phyloP scores from a whole-genome alignment of 2,329 filamentous ascomycete species.

The Shiraia sp. region DNA sequence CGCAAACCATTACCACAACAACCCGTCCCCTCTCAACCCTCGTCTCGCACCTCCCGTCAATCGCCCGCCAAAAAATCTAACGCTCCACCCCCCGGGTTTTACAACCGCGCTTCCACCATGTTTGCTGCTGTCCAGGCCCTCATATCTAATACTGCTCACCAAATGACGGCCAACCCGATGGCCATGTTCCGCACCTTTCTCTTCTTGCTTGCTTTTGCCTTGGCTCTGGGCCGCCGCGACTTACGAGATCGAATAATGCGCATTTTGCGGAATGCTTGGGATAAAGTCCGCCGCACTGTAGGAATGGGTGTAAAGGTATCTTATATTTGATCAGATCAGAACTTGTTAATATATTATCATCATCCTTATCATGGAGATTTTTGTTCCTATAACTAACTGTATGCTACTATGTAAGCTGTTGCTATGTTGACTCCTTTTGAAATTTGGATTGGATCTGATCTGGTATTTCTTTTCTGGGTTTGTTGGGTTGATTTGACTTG shows the following conservation, averaged over 20 bases:
- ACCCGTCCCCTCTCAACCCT: constrained; percentile 29
- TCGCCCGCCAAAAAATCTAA: constrained; percentile 36
- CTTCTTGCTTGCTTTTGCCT: constrained; percentile 77
- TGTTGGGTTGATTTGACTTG: no score
- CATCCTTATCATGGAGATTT: no score
- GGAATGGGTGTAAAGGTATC: constrained; percentile 98
- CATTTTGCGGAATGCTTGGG: constrained; percentile 72
- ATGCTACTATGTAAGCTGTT: no score
- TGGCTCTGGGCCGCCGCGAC: constrained; percentile 75
- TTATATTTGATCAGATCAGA: constrained; percentile 69
- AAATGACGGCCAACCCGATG: constrained; percentile 59
- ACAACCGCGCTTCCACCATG: constrained; percentile 50
- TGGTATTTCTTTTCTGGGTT: no score
- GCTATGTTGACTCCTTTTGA: no score
- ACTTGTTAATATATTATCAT: no score
- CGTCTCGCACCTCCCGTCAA: constrained; percentile 26
- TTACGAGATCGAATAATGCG: constrained; percentile 74
- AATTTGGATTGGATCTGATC: no score
- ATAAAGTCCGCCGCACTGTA: constrained; percentile 79
- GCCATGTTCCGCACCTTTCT: constrained; percentile 66
- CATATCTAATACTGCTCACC: constrained; percentile 55
- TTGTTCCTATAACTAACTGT: no score
- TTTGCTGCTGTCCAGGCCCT: constrained; percentile 54
- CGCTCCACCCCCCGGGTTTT: constrained; percentile 42
- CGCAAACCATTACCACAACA: constrained; percentile 28